Conservation (phyloP, 169 alveolate species). For the Babesia bovis region DNA sequence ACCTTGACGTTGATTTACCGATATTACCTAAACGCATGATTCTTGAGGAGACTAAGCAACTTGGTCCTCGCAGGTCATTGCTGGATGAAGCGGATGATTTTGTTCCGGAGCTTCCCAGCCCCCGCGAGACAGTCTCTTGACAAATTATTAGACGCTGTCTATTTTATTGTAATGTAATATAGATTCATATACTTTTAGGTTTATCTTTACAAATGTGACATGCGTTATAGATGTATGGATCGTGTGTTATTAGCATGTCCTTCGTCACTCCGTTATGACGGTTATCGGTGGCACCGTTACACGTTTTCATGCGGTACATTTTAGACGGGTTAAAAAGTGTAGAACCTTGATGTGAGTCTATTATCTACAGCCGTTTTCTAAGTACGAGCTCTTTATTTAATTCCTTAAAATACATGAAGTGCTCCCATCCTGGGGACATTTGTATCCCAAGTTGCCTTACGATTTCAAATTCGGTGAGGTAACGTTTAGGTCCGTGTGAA, state of each 20-base stretch:
- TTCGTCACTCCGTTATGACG: no score
- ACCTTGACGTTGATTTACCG: conserved; percentile 92
- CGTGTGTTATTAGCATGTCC: no score
- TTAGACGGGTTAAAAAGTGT: no score
- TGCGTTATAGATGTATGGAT: no score
- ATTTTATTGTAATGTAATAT: no score
- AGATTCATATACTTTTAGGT: no score
- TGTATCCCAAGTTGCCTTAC: conserved; percentile 51
- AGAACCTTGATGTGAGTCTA: no score
- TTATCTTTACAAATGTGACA: no score
- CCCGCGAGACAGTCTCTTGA: conserved; percentile 11
- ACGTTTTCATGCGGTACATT: no score
- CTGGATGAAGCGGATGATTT: conserved; percentile 23
- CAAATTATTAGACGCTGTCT: not conserved
- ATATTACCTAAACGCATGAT: conserved; percentile 86
- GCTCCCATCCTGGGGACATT: conserved; percentile 71
- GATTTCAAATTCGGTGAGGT: conserved; percentile 59
- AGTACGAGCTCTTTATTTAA: conserved; percentile 55
- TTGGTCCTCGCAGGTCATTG: conserved; percentile 30
- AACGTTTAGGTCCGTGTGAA: conserved; percentile 36
- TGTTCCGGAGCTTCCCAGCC: conserved; percentile 10
- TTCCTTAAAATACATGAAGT: conserved; percentile 63
- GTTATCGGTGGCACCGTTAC: no score
- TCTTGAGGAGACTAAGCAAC: conserved; percentile 84
- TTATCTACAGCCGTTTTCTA: conserved; percentile 38